These are phyloP conservation scores for Hippophae tibetana DNA, from an alignment of 306 rosid genomes.

Conservation along the genomic window DNA sequence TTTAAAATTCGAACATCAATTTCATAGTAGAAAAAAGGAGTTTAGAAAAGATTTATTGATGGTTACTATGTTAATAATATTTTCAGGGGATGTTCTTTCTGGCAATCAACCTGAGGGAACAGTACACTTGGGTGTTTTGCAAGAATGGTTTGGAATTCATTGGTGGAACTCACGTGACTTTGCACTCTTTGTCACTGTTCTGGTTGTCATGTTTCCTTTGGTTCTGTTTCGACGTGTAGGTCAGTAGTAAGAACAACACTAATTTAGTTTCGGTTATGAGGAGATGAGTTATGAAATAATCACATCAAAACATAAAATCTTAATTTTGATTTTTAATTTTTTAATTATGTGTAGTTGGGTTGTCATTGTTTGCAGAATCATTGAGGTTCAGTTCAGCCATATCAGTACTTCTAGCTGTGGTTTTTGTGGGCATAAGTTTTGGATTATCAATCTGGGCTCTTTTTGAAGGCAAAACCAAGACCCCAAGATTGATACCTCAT, in stretches of 20 bases:
- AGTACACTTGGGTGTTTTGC: conserved; percentile 75
- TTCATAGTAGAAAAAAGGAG: no score
- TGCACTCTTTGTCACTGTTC: conserved; percentile 42
- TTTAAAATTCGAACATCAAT: no score
- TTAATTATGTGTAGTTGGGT: background rate
- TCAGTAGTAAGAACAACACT: conserved; percentile 15
- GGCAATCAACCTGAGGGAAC: conserved; percentile 42
- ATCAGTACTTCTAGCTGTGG: conserved; percentile 68
- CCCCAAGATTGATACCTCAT: conserved; percentile 59
- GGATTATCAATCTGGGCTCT: conserved; percentile 57
- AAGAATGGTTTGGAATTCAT: conserved; percentile 86
- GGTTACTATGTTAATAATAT: background rate
- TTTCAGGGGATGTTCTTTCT: conserved; percentile 73
- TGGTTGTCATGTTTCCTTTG: conserved; percentile 62
- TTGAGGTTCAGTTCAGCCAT: conserved; percentile 74
- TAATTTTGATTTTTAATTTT: background rate
- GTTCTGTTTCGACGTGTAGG: conserved; percentile 67
- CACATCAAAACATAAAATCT: background rate
- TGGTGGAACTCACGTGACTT: conserved; percentile 92
- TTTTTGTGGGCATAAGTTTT: conserved; percentile 71
- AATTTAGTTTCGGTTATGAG: no score
- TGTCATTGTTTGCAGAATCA: conserved; percentile 41
- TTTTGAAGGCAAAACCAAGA: conserved; percentile 59
- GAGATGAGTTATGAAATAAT: no score
- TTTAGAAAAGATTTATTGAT: no score